Base-by-base conservation (phyloP, 2,329 filamentous ascomycete species). In the Nothophoma quercina region DNA sequence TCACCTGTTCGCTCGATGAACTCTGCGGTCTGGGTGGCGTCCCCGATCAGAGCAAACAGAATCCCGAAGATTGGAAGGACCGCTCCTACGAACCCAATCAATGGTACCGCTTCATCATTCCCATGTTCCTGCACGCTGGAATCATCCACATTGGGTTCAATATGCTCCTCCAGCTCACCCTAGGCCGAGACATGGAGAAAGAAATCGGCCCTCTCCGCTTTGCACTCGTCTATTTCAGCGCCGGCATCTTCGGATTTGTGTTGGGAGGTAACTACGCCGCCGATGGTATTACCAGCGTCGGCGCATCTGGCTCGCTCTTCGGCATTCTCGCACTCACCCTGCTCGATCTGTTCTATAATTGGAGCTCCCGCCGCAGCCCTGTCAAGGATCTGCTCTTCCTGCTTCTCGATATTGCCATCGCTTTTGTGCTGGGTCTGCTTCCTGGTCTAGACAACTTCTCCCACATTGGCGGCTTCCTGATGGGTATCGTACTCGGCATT, bases 61-160 rank as follows among this genome's bases (percentile, higher is more conserved):
- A 34, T 69, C 83, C 43, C n/a, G n/a, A n/a, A n/a, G n/a, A n/a
- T n/a, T n/a, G n/a, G n/a, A 82, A 85, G 63, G 81, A 87, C 54
- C 71, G 73, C 8, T 77, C 86, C 1, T 79, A 88, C 2, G 82
- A 85, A 55, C 95, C 95, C 0, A 87, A 98, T 70, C 95, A 99
- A 74, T 99, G 95, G 95, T 99, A 85, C 77, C 89, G 95, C 55
- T 98, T 99, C 78, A 97, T 99, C 69, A 79, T 88, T 1, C 93
- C 95, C 30, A 97, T 99, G 56, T 99, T 99, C 78, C 80, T 99
- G 66, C 95, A 99, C 68, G 92, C 91, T 1, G 95, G 95, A 12
- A 77, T 99, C 49, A 88, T 99, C 58, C 95, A 99, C 71, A 97
- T 99, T 52, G 90, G 86, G 13, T 97, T 98, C 82, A 99, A 99